phyloP scores from a whole-genome alignment of 352 stramenopile genomes.

The Aphanomyces invadans region DNA sequence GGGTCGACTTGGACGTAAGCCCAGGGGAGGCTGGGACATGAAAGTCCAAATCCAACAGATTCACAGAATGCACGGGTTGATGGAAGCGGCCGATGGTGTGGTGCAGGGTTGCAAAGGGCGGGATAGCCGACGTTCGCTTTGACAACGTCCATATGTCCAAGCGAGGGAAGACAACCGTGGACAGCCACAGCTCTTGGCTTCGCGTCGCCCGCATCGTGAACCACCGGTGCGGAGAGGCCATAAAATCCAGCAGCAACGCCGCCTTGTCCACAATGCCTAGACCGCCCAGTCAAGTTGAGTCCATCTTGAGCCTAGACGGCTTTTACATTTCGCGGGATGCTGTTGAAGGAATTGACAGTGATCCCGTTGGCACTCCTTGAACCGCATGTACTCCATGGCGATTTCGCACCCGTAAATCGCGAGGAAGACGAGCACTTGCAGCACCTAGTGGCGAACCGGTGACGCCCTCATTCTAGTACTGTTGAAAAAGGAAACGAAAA shows the following conservation, averaged over 20 bases:
- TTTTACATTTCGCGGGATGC: background rate
- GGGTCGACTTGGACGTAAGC: background rate
- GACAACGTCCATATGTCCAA: background rate
- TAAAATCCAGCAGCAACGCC: conserved; percentile 11
- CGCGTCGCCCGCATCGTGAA: background rate
- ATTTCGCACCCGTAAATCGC: conserved; percentile 16
- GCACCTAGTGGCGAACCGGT: background rate
- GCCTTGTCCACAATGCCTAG: conserved; percentile 12
- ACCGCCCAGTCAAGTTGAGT: background rate
- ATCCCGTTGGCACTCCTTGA: conserved; percentile 19
- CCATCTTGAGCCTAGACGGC: background rate
- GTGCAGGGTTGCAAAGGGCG: conserved; percentile 1
- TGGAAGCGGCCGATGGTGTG: conserved; percentile 13
- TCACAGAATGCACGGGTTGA: conserved; percentile 17
- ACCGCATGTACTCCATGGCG: conserved; percentile 16
- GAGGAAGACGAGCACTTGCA: conserved; percentile 16
- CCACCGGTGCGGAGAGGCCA: background rate
- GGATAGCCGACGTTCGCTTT: background rate
- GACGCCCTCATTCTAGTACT: background rate
- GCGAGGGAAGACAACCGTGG: conserved; percentile 2
- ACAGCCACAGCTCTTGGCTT: conserved; percentile 1
- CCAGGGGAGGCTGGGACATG: background rate
- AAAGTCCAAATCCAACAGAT: conserved; percentile 16
- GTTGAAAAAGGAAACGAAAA: too few relatives aligned
- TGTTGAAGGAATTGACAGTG: conserved; percentile 10